phyloP scores from a whole-genome alignment of 192 early-diverging fungal genomes.

The Coemansia sp. region DNA sequence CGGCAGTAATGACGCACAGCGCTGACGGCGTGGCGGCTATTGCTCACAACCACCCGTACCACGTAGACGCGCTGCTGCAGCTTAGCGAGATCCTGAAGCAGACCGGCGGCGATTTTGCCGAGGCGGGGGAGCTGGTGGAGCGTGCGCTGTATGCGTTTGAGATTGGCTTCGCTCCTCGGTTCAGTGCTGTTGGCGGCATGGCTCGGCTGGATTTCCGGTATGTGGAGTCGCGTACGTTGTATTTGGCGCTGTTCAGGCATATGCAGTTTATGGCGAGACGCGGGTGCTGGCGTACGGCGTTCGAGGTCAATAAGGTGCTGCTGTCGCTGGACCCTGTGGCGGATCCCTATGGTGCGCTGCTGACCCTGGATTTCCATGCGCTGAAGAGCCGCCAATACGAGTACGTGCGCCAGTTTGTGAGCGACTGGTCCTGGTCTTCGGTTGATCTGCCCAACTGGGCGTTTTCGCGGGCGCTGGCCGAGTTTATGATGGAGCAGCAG shows the following conservation, averaged over 20 bases:
- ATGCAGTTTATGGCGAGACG: conserved; percentile 81
- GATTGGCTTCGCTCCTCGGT: conserved; percentile 73
- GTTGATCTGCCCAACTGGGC: conserved; percentile 66
- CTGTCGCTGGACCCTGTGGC: conserved; percentile 68
- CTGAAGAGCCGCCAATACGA: conserved; percentile 73
- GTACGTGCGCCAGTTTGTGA: conserved; percentile 57
- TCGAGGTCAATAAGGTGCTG: conserved; percentile 85
- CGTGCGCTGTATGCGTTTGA: conserved; percentile 90
- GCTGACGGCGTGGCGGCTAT: conserved; percentile 70
- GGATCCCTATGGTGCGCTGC: conserved; percentile 75
- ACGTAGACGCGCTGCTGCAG: conserved; percentile 84
- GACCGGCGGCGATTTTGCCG: conserved; percentile 71
- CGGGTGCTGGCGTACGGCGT: conserved; percentile 92
- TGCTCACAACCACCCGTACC: conserved; percentile 78
- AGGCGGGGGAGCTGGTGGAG: conserved; percentile 83
- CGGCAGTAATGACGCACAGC: conserved; percentile 71
- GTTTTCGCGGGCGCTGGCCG: conserved; percentile 74
- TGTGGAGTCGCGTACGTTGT: conserved; percentile 82
- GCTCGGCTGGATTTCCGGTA: conserved; percentile 68
- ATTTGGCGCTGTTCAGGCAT: conserved; percentile 80
- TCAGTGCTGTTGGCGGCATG: conserved; percentile 66
- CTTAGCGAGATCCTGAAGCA: conserved; percentile 85
- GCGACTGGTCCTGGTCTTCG: conserved; percentile 45
- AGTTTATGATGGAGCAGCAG: conserved; percentile 67
- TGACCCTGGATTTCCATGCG: conserved; percentile 86